Evolutionary conservation across 768 basidiomycete species (phyloP).

Genomic region (Hemileccinum rubropunctum): DNA sequence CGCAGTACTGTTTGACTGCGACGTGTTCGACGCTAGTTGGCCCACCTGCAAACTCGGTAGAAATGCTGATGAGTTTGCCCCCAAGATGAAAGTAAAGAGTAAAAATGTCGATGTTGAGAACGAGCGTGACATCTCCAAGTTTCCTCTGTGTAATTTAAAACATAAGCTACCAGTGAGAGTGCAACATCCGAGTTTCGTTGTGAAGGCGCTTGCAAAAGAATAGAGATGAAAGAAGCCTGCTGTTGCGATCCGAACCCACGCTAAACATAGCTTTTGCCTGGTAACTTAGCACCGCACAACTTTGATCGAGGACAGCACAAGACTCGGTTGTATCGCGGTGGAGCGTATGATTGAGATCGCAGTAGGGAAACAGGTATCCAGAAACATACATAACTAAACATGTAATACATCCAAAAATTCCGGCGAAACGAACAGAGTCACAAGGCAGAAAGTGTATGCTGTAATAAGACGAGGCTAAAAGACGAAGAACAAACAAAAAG

Average conservation of each 20-base stretch:
- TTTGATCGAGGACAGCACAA: no score
- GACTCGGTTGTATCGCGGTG: no score
- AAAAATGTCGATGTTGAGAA: constrained; percentile 6
- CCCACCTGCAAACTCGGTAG: constrained; percentile 13
- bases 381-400: constrained; percentile 38
- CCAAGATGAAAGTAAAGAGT: constrained; percentile 12
- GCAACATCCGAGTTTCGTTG: constrained; percentile 18
- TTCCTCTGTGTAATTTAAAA: background rate
- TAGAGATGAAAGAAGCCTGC: background rate
- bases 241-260: background rate
- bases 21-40: constrained; percentile 10
- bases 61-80: background rate
- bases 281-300: no score
- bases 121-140: constrained; percentile 22
- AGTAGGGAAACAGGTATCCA: constrained; percentile 35
- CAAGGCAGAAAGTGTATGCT: constrained; percentile 18
- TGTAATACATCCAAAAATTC: constrained; percentile 34
- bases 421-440: constrained; percentile 29
- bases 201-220: background rate
- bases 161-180: constrained; percentile 6
- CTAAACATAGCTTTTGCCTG: no score
- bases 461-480: constrained; percentile 13
- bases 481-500: constrained; percentile 11
- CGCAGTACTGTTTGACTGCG: constrained; percentile 15
- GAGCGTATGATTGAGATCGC: no score